Conservation (phyloP, 2,329 filamentous ascomycete species). For the Zasmidium citrigriseum region DNA sequence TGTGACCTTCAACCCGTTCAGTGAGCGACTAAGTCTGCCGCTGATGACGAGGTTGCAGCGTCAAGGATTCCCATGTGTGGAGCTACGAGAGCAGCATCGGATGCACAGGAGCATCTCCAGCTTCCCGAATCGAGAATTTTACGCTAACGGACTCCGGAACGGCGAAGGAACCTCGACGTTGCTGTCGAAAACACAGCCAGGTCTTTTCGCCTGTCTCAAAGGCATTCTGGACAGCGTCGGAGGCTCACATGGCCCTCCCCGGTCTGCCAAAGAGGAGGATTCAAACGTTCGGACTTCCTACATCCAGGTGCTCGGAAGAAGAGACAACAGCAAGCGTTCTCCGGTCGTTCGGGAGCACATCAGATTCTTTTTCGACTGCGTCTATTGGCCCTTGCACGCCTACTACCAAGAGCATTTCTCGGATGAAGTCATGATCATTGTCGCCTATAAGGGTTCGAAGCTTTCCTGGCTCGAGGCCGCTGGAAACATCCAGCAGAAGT, state of each 20-base stretch:
- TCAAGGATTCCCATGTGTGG: slow-evolving; percentile 19
- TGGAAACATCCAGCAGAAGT: slow-evolving; percentile 1
- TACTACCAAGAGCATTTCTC: slow-evolving; percentile 9
- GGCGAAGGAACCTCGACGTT: slow-evolving; percentile 10
- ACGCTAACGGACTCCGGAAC: slow-evolving; percentile 16
- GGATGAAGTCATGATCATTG: slow-evolving; percentile 13
- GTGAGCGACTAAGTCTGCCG: slow-evolving; percentile 15
- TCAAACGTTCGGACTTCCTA: slow-evolving; percentile 17
- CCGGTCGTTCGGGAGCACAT: slow-evolving; percentile 20
- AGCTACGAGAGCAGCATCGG: slow-evolving; percentile 22
- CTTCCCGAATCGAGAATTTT: slow-evolving; percentile 21
- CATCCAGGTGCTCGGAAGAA: slow-evolving; percentile 13
- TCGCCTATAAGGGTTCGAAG: slow-evolving; percentile 2
- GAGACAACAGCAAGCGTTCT: slow-evolving; percentile 14
- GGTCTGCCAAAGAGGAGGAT: slow-evolving; percentile 10
- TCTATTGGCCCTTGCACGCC: slow-evolving; percentile 5
- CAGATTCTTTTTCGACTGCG: slow-evolving; percentile 18
- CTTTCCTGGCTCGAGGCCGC: slow-evolving; percentile 1
- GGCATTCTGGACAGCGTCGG: slow-evolving; percentile 13
- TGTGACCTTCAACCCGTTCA: slow-evolving; percentile 19
- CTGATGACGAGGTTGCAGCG: slow-evolving; percentile 17
- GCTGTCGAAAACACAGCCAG: slow-evolving; percentile 14
- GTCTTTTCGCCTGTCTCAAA: slow-evolving; percentile 13
- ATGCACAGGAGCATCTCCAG: slow-evolving; percentile 17
- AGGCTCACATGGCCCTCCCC: neutral